These are phyloP conservation scores for Schoenoplectus triqueter DNA, from an alignment of 202 grass and related monocot genomes.

Conservation along the genomic window DNA sequence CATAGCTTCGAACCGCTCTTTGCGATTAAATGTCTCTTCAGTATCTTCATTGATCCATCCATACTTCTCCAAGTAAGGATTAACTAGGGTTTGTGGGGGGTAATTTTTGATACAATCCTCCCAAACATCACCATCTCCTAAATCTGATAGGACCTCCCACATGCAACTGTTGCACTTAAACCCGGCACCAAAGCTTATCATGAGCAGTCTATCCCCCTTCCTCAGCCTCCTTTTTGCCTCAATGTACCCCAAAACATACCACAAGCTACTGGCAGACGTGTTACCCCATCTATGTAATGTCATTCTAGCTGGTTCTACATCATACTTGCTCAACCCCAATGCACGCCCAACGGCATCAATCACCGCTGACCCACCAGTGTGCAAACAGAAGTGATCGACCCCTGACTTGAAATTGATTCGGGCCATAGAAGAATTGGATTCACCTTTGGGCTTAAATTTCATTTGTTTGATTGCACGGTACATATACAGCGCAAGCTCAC, in stretches of 20 bases:
- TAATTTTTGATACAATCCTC: slow-evolving; percentile 59
- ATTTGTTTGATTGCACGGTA: neutral
- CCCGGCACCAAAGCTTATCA: slow-evolving; percentile 67
- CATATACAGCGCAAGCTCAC: slow-evolving; percentile 49
- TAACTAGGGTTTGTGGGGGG: slow-evolving; percentile 52
- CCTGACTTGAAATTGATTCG: slow-evolving; percentile 51
- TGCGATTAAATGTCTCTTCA: slow-evolving; percentile 25
- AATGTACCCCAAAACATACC: slow-evolving; percentile 87
- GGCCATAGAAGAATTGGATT: neutral
- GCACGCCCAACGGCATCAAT: slow-evolving; percentile 59
- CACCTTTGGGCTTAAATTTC: slow-evolving; percentile 17
- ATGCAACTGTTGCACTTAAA: slow-evolving; percentile 84
- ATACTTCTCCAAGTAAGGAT: slow-evolving; percentile 65
- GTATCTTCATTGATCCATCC: slow-evolving; percentile 66
- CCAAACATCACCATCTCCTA: slow-evolving; percentile 57
- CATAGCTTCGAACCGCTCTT: neutral
- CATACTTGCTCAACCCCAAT: slow-evolving; percentile 48
- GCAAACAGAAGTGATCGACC: slow-evolving; percentile 67
- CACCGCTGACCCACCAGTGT: slow-evolving; percentile 60
- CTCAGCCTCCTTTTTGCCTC: slow-evolving; percentile 57
- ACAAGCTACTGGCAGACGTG: slow-evolving; percentile 61
- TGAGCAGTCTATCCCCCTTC: slow-evolving; percentile 58
- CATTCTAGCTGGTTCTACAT: slow-evolving; percentile 69
- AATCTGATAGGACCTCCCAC: slow-evolving; percentile 65
- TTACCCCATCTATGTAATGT: slow-evolving; percentile 77